These are phyloP conservation scores for Speleostelium caveatum DNA, from an alignment of 78 protist species.

Conservation along the genomic window DNA sequence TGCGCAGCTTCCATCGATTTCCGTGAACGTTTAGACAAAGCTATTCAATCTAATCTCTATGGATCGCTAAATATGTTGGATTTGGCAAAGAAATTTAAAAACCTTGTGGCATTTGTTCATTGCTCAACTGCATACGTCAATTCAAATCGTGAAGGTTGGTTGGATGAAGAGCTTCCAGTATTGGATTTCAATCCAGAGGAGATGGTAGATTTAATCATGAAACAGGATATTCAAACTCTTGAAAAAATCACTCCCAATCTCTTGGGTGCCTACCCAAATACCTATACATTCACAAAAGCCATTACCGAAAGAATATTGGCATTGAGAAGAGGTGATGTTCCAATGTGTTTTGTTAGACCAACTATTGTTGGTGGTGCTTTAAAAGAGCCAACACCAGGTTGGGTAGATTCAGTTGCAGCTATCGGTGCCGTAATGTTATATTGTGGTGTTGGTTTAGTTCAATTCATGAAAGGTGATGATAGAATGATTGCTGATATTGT, in stretches of 20 bases:
- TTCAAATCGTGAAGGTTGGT: constrained; percentile 70
- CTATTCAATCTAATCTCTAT: constrained; percentile 74
- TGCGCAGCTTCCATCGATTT: constrained; percentile 93
- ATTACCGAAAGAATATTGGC: constrained; percentile 84
- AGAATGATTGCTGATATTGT: constrained; percentile 83
- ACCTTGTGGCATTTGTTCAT: constrained; percentile 82
- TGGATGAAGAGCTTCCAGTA: constrained; percentile 83
- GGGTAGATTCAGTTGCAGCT: constrained; percentile 89
- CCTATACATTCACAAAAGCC: constrained; percentile 92
- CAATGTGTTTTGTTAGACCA: constrained; percentile 89
- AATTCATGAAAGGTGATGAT: constrained; percentile 66
- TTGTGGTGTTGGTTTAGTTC: constrained; percentile 86
- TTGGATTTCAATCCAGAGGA: constrained; percentile 82
- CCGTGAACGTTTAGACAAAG: constrained; percentile 84
- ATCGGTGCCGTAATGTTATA: constrained; percentile 86
- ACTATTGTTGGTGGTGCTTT: constrained; percentile 87
- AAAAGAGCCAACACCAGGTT: constrained; percentile 89
- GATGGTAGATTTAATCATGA: constrained; percentile 63
- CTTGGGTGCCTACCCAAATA: constrained; percentile 87
- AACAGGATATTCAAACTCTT: constrained; percentile 49
- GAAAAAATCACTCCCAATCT: constrained; percentile 57
- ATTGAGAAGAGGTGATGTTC: constrained; percentile 70
- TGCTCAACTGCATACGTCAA: constrained; percentile 92
- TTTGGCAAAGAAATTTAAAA: constrained; percentile 56
- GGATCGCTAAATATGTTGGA: constrained; percentile 81